Evolutionary conservation across 164 flowering plant species (phyloP).

Genomic region (Echeveria elegans): DNA sequence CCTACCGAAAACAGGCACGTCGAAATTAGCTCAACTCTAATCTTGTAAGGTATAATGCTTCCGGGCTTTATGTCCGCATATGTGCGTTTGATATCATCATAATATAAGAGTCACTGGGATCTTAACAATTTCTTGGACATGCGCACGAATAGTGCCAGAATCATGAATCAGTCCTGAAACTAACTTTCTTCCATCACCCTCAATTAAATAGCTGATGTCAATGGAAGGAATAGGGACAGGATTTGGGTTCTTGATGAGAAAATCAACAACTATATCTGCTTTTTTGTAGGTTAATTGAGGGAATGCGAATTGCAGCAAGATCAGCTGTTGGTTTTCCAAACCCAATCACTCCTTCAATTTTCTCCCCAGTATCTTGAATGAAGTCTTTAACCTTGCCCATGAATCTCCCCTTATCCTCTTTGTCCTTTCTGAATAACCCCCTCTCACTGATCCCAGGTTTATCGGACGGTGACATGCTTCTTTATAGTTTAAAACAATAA

Average conservation of each 20-base stretch:
- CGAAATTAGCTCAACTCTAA: no score
- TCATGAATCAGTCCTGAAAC: conserved; percentile 82
- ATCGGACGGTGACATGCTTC: conserved; percentile 69
- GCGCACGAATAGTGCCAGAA: conserved; percentile 74
- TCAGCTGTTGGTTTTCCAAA: conserved; percentile 89
- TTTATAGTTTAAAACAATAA: no score
- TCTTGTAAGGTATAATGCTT: no score
- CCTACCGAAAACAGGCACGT: no score
- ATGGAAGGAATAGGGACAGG: conserved; percentile 80
- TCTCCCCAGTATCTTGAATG: conserved; percentile 73
- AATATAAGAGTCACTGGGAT: conserved; percentile 61
- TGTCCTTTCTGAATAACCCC: no score
- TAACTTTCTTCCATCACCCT: conserved; percentile 79
- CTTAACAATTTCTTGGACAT: conserved; percentile 75
- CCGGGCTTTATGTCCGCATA: no score
- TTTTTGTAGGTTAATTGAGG: conserved; percentile 44
- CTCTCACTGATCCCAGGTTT: conserved; percentile 46
- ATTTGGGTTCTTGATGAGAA: conserved; percentile 75
- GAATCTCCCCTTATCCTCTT: conserved; percentile 51
- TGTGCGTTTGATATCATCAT: no score
- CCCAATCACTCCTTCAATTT: conserved; percentile 68
- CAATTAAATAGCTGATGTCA: conserved; percentile 73
- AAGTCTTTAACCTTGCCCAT: conserved; percentile 67
- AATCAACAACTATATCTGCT: conserved; percentile 42
- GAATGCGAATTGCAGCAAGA: conserved; percentile 61